Evolutionary conservation across 1,284 basidiomycete species (phyloP), one percentile per base, ranked within the genome.

Genomic region (Sanghuangporus weigelae): DNA sequence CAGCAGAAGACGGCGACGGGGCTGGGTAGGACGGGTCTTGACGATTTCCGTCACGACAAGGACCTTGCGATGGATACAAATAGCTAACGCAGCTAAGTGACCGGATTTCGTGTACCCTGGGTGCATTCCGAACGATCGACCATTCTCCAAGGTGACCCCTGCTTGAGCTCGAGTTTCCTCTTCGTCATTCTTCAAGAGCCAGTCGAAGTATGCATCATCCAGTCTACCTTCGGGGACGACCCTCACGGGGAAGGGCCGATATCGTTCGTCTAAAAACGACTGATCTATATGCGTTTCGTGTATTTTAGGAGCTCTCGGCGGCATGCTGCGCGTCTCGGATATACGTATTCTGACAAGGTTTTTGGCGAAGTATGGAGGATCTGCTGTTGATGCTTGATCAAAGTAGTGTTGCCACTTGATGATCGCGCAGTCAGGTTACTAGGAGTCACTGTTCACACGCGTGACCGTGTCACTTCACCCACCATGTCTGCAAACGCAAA

Each of bases 1-100:
- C 21, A 55, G 44, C 7, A 1, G 14, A 6, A 31, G 55, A 26
- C 50, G 50, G 19, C 19, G 12, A n/a, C 12, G 21, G 49, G n/a
- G 3, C 38, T 42, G 21, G 10, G 26, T 36, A 21, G 36, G 10
- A 56, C 21, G 26, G 11, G 36, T 19, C 26, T 49, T 59, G 10
- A 53, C 21, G 7, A 64, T 19, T 19, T 60, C 59, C 6, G 51
- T 59, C 7, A 64, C 57, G 31, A 64, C 36, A 6, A 64, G 35
- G 11, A 60, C 58, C 46, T 50, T 60, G 14, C 26, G 26, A 10
- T 36, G 39, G 10, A 60, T 39, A 14, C 44, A 59, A 10, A 60
- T 26, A 8, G 63, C 50, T 12, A 64, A 2, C 1, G 63, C 59
- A 11, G 50, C 26, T 5, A 64, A 31, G 10, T 23, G 35, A 19